Evolutionary conservation across 345 rosid species (phyloP).

Genomic region (Linum trigynum): DNA sequence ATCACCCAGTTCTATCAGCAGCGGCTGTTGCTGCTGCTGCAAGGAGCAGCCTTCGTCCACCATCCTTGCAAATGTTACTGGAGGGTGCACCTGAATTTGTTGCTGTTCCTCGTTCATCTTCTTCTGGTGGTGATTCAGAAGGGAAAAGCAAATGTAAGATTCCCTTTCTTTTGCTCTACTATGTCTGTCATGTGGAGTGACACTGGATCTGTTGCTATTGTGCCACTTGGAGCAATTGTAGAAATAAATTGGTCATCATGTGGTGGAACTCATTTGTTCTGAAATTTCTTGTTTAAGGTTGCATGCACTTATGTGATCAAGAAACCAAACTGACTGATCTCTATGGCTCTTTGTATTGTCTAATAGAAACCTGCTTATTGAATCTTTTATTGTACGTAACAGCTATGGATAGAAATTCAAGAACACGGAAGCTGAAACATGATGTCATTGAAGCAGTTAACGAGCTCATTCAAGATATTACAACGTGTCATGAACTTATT

Average conservation of each 20-base stretch:
- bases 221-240: not conserved
- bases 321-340: not conserved
- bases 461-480: constrained; percentile 80
- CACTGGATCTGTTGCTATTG: not conserved
- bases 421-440: constrained; percentile 84
- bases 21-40: constrained; percentile 91
- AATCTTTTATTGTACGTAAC: constrained; percentile 20
- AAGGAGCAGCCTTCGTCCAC: constrained; percentile 83
- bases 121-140: constrained; percentile 99
- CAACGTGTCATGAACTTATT: constrained; percentile 91
- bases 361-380: constrained; percentile 2
- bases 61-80: constrained; percentile 81
- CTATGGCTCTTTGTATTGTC: not conserved
- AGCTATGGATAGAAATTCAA: constrained; percentile 95
- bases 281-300: not conserved
- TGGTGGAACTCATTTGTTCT: not conserved
- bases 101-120: constrained; percentile 56
- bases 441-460: constrained; percentile 95
- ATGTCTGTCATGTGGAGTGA: not conserved
- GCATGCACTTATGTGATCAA: not conserved
- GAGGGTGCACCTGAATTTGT: constrained; percentile 72
- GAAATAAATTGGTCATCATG: not conserved
- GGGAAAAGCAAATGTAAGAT: constrained; percentile 79
- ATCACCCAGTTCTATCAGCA: constrained; percentile 63
- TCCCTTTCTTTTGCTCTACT: not conserved